These are phyloP conservation scores for Asparagopsis taxiformis DNA, from an alignment of 31 red algal genomes.

Conservation along the genomic window DNA sequence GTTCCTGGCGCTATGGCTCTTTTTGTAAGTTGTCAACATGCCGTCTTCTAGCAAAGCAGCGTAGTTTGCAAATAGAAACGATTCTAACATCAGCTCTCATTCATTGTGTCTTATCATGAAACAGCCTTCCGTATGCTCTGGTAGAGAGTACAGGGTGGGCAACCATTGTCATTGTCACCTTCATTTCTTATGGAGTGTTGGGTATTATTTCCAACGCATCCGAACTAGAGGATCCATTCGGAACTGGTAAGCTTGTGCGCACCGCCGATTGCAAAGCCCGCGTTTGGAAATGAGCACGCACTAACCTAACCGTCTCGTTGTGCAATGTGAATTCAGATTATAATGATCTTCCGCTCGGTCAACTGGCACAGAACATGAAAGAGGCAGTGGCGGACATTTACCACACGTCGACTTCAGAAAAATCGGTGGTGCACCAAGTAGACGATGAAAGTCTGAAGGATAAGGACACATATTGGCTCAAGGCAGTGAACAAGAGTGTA, in stretches of 20 bases:
- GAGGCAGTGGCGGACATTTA: constrained; percentile 17
- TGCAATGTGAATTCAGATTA: constrained; percentile 1
- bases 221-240: constrained; percentile 62
- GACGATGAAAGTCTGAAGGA: constrained; percentile 4
- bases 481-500: not conserved
- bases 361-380: constrained; percentile 1
- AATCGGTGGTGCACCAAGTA: not conserved
- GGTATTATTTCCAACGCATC: constrained; percentile 48
- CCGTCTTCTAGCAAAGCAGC: not conserved
- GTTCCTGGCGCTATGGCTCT: constrained; percentile 53
- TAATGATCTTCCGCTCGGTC: constrained; percentile 9
- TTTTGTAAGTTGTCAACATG: constrained; percentile 40
- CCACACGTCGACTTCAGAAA: not conserved
- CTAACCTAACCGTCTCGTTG: not conserved
- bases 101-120: not conserved
- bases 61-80: not conserved
- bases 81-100: not conserved
- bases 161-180: constrained; percentile 49
- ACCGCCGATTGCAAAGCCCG: too few species aligned
- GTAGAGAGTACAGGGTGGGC: constrained; percentile 48
- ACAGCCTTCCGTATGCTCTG: constrained; percentile 50
- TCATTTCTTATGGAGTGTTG: constrained; percentile 53
- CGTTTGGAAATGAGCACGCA: too few species aligned
- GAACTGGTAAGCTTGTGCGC: constrained; percentile 27
- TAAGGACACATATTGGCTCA: not conserved